Base-by-base conservation (phyloP, 768 basidiomycete species). In the Boletus rubroflammeus region DNA sequence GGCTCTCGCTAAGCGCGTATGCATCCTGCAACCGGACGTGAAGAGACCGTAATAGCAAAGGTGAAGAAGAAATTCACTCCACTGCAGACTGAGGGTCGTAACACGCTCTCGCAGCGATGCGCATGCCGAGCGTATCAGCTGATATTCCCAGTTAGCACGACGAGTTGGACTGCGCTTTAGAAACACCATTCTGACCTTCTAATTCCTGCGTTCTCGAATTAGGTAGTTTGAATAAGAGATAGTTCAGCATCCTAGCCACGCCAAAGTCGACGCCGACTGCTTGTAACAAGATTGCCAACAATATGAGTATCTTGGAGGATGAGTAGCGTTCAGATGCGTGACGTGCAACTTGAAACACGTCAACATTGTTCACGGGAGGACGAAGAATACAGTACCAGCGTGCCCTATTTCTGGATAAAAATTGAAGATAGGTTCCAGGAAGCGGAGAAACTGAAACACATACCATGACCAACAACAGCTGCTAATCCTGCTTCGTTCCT, bases 51-150 rank as follows among this genome's bases (percentile, higher is more conserved):
- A 28, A 47, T 2, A 32, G 14, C 21, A 3, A 45, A 21, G 17
- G 9, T 3, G 6, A 32, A 21, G 11, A 36, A 25, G 15, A 40
- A 48, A 52, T 26, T 61, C 62, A 93, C 92, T 79, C 77, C 13
- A 88, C 83, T 3, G 90, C 81, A 21, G 85, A 88, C 17, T 69
- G 73, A 0, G 95, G 94, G 64, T 98, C 81, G 67, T 83, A 98
- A 71, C 95, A 98, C 0, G 93, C 95, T 60, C 78, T 80, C 47
- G 91, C 79, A 74, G 88, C 87, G 26, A 98, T 76, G 6, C 79
- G 78, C 43, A 98, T 69, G 8, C 96, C 95, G 47, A 98, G 87
- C 28, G 82, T 78, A 66, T 98, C 95, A 35, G 95, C 95, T 92
- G 58, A 15, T 32, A 44, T 15, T 15, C 31, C 35, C 11, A 25